Evolutionary conservation across 345 rosid species (phyloP).

Genomic region (Eucalyptus sp.): DNA sequence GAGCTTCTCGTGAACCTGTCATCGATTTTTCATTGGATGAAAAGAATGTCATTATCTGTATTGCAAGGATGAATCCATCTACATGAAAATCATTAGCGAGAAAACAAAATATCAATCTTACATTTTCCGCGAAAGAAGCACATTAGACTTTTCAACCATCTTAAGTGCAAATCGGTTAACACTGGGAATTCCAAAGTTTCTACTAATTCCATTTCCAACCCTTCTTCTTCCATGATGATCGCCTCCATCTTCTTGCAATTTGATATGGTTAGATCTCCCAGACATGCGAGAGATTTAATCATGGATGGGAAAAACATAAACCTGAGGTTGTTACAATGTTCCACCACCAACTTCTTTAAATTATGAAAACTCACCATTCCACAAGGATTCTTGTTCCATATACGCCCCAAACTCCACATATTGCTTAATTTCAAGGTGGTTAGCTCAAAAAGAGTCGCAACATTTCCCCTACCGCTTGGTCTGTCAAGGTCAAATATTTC

Average conservation of each 20-base stretch:
- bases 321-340: rapidly evolving
- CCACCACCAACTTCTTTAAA: neutral
- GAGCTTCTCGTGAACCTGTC: no score
- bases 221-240: no score
- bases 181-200: no score
- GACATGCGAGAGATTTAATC: no score
- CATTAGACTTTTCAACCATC: rapidly evolving
- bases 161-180: rapidly evolving
- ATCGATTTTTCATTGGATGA: no score
- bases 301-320: neutral
- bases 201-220: no score
- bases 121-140: neutral
- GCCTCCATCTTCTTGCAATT: no score
- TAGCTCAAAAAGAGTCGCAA: neutral
- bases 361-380: neutral
- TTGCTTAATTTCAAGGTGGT: rapidly evolving
- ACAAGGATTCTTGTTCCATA: neutral
- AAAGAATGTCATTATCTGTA: no score
- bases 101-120: neutral
- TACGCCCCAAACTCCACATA: neutral
- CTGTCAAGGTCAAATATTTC: neutral
- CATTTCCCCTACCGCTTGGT: neutral
- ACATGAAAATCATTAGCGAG: no score
- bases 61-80: neutral
- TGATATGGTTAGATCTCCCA: no score